Evolutionary conservation across 169 alveolate species (phyloP).

Genomic region (Ichthyophthirius multifiliis): DNA sequence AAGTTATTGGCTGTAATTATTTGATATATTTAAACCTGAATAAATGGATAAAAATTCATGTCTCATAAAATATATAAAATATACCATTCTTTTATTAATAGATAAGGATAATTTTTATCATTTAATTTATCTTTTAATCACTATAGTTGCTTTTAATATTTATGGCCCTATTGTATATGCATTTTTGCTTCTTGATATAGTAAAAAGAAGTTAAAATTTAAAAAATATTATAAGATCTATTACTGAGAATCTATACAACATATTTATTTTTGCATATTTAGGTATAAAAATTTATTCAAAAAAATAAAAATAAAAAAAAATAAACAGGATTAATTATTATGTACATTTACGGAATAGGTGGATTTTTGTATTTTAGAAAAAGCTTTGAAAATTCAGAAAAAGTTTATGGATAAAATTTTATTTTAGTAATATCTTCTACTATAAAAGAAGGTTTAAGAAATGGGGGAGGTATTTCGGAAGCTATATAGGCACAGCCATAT

Average conservation of each 20-base stretch:
- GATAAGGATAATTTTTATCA: background rate
- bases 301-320: too few species aligned
- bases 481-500: background rate
- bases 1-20: background rate
- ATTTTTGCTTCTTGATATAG: slow-evolving; percentile 24
- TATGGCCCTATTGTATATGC: slow-evolving; percentile 27
- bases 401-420: slow-evolving; percentile 5
- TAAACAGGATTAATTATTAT: too few species aligned
- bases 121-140: background rate
- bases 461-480: slow-evolving; percentile 47
- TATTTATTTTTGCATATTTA: slow-evolving; percentile 20
- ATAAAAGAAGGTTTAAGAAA: slow-evolving; percentile 37
- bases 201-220: slow-evolving; percentile 23
- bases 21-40: background rate
- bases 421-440: slow-evolving; percentile 11
- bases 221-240: slow-evolving; percentile 36
- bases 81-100: background rate
- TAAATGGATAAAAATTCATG: background rate
- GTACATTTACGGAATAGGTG: slow-evolving; percentile 17
- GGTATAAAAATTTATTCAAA: too few species aligned
- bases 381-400: background rate
- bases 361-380: background rate
- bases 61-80: background rate
- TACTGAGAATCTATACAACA: slow-evolving; percentile 21
- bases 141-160: background rate